Conservation (phyloP, 768 basidiomycete genomes). For the Phlebiopsis flavidoalba region DNA sequence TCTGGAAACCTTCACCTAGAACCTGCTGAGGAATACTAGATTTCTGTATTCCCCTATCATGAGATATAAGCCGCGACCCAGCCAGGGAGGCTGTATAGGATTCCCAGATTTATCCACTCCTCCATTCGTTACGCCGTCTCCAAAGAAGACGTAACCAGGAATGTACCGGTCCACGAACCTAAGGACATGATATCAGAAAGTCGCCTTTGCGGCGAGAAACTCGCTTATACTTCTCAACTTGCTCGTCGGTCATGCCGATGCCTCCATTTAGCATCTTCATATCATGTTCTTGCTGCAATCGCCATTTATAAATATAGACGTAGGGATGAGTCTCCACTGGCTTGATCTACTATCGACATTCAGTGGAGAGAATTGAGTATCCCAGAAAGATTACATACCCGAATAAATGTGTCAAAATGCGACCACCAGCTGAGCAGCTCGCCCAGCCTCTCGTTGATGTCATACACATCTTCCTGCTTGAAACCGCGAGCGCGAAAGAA, state of each 20-base stretch:
- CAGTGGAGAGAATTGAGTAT: neutral
- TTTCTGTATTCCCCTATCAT: slow-evolving; percentile 50
- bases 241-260: slow-evolving; percentile 79
- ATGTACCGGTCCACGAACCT: slow-evolving; percentile 93
- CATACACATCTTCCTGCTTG: slow-evolving; percentile 48
- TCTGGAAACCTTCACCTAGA: slow-evolving; percentile 27
- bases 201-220: neutral
- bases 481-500: slow-evolving; percentile 32
- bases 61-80: slow-evolving; percentile 46
- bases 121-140: slow-evolving; percentile 45
- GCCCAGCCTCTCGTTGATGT: slow-evolving; percentile 58
- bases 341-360: slow-evolving; percentile 28
- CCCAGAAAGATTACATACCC: slow-evolving; percentile 41
- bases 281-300: slow-evolving; percentile 81
- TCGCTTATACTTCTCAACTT: slow-evolving; percentile 56
- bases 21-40: slow-evolving; percentile 34
- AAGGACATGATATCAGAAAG: neutral
- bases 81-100: slow-evolving; percentile 33
- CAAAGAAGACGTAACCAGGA: slow-evolving; percentile 89
- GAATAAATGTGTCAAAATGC: slow-evolving; percentile 68
- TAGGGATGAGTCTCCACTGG: slow-evolving; percentile 32
- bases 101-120: slow-evolving; percentile 13
- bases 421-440: slow-evolving; percentile 67
- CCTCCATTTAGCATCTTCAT: slow-evolving; percentile 88
- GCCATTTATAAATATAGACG: slow-evolving; percentile 77